Conservation (phyloP, 179 eudicot genomes). For the Patellifolia procumbens region DNA sequence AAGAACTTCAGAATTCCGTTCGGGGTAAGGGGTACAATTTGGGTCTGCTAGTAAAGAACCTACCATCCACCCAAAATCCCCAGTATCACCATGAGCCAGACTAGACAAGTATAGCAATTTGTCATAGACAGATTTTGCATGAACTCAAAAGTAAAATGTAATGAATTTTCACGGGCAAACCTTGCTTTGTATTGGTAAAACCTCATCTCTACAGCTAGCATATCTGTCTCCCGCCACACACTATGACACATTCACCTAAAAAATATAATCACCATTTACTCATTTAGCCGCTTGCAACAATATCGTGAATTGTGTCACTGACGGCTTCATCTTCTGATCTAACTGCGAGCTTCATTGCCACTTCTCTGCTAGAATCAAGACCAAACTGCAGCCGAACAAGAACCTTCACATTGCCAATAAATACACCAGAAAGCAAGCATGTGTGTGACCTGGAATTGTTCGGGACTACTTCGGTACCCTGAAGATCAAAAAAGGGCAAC, state of each 20-base stretch:
- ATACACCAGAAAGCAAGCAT: slow-evolving; percentile 81
- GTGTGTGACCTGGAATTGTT: slow-evolving; percentile 83
- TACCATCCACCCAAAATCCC: background rate
- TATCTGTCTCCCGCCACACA: slow-evolving; percentile 11
- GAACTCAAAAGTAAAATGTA: slow-evolving; percentile 17
- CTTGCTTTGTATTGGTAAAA: slow-evolving; percentile 20
- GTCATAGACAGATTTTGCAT: slow-evolving; percentile 16
- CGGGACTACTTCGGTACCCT: slow-evolving; percentile 88
- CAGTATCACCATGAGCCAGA: background rate
- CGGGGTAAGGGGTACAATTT: background rate
- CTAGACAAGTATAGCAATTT: slow-evolving; percentile 18
- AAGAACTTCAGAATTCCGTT: background rate
- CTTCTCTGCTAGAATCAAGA: slow-evolving; percentile 72
- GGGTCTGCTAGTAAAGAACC: background rate
- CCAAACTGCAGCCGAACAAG: slow-evolving; percentile 84
- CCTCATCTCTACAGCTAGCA: slow-evolving; percentile 32
- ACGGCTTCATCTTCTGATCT: slow-evolving; percentile 83
- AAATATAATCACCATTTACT: too few species aligned
- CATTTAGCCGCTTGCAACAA: slow-evolving; percentile 81
- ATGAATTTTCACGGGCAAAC: slow-evolving; percentile 14
- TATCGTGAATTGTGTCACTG: slow-evolving; percentile 87
- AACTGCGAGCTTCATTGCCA: slow-evolving; percentile 88
- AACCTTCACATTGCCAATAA: slow-evolving; percentile 75
- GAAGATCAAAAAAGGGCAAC: slow-evolving; percentile 5
- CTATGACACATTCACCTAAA: slow-evolving; percentile 13